phyloP scores from a whole-genome alignment of 306 rosid genomes.

The Castanopsis chinensis region DNA sequence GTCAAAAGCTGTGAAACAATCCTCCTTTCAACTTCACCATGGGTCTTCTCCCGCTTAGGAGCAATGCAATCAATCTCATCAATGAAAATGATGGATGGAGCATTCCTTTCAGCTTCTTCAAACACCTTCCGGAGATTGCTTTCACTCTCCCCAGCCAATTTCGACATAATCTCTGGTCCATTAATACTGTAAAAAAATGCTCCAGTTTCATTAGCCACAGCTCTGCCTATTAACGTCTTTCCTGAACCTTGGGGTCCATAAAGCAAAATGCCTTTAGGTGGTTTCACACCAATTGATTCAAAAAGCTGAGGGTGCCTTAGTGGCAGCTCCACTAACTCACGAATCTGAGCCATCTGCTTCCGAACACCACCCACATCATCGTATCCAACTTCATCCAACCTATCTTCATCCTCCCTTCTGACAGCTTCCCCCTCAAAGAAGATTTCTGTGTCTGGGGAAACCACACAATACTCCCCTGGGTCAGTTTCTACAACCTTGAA shows the following conservation, averaged over 20 bases:
- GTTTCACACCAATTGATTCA: slow-evolving; percentile 66
- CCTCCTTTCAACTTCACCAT: slow-evolving; percentile 67
- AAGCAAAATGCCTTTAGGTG: slow-evolving; percentile 67
- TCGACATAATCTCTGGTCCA: slow-evolving; percentile 71
- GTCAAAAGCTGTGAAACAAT: slow-evolving; percentile 70
- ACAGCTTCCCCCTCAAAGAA: slow-evolving; percentile 69
- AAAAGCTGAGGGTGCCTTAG: slow-evolving; percentile 71
- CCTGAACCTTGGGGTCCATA: slow-evolving; percentile 72
- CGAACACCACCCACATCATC: slow-evolving; percentile 74
- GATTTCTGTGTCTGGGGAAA: slow-evolving; percentile 65
- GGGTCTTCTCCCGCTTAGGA: slow-evolving; percentile 67
- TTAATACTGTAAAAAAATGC: slow-evolving; percentile 65
- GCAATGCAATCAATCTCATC: slow-evolving; percentile 71
- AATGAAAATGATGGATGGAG: slow-evolving; percentile 67
- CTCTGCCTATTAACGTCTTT: slow-evolving; percentile 59
- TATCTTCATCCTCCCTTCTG: slow-evolving; percentile 65
- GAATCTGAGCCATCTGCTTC: slow-evolving; percentile 75
- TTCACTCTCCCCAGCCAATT: slow-evolving; percentile 74
- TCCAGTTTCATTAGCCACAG: slow-evolving; percentile 72
- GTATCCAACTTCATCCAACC: slow-evolving; percentile 63
- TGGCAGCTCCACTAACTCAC: slow-evolving; percentile 70
- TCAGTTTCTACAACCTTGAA: slow-evolving; percentile 68
- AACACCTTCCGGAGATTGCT: slow-evolving; percentile 69
- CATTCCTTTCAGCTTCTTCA: slow-evolving; percentile 74
- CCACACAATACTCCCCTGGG: slow-evolving; percentile 65